Conservation (phyloP, 768 basidiomycete species). For the Kwoniella sp. region DNA sequence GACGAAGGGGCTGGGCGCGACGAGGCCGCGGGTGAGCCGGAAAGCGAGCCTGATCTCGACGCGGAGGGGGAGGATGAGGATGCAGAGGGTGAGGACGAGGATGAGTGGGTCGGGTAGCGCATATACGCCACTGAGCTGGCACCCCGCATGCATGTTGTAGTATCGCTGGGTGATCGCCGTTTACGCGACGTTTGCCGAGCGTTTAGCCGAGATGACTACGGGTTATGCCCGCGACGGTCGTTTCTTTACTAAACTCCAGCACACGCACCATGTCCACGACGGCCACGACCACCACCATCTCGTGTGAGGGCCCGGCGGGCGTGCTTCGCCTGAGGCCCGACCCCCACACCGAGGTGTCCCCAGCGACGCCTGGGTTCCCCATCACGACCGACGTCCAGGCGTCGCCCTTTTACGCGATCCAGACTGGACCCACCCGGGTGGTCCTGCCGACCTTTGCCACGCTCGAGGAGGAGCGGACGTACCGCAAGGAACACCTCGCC, state of each 20-base stretch:
- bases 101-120: constrained; percentile 29
- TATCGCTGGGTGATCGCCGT: no score
- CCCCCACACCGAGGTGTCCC: constrained; percentile 1
- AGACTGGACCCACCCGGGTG: constrained; percentile 24
- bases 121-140: no score
- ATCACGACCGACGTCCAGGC: constrained; percentile 13
- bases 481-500: constrained; percentile 33
- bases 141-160: no score
- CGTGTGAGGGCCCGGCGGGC: neutral
- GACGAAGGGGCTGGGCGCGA: constrained; percentile 2
- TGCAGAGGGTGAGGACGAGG: constrained; percentile 35
- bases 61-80: constrained; percentile 19
- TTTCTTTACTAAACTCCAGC: no score
- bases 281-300: neutral
- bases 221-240: no score
- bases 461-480: constrained; percentile 23
- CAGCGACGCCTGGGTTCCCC: constrained; percentile 18
- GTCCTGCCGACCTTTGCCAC: constrained; percentile 22
- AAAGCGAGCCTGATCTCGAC: constrained; percentile 2
- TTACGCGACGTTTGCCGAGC: no score
- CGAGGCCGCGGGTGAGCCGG: constrained; percentile 8
- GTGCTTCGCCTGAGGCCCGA: constrained; percentile 4
- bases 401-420: constrained; percentile 27
- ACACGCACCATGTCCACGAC: neutral
- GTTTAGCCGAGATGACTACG: no score